phyloP scores from a whole-genome alignment of 108 stramenopile species.

The Chaetoceros tenuissimus region DNA sequence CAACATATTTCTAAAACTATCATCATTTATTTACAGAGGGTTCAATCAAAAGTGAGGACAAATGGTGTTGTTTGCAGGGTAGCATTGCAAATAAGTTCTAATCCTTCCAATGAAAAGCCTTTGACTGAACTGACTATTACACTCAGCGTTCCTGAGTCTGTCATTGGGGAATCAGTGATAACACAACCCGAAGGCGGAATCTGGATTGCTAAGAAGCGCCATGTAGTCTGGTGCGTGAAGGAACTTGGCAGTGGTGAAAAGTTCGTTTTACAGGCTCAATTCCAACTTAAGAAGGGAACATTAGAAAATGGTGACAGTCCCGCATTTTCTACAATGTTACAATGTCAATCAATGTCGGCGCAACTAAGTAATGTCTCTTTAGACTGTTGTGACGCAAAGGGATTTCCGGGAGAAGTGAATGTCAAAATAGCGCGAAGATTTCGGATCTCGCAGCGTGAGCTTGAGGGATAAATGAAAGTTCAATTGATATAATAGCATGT shows the following conservation, averaged over 20 bases:
- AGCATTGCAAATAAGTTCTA: slow-evolving; percentile 82
- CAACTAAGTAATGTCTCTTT: slow-evolving; percentile 74
- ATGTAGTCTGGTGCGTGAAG: slow-evolving; percentile 76
- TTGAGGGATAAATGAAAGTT: not conserved
- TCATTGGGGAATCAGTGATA: slow-evolving; percentile 54
- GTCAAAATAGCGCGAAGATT: slow-evolving; percentile 74
- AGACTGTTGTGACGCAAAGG: slow-evolving; percentile 48
- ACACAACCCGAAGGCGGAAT: slow-evolving; percentile 80
- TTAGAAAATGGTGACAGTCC: slow-evolving; percentile 32
- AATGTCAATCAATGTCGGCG: slow-evolving; percentile 71
- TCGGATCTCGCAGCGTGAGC: slow-evolving; percentile 66
- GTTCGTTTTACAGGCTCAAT: slow-evolving; percentile 75
- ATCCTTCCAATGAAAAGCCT: slow-evolving; percentile 71
- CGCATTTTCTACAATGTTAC: slow-evolving; percentile 70
- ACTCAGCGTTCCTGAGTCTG: slow-evolving; percentile 63
- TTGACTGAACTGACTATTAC: slow-evolving; percentile 77
- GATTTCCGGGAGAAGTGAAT: slow-evolving; percentile 43
- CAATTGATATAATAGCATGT: no score
- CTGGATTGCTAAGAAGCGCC: slow-evolving; percentile 69
- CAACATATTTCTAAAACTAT: not conserved
- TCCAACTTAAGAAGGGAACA: slow-evolving; percentile 29
- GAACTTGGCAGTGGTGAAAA: slow-evolving; percentile 81
- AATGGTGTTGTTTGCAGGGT: slow-evolving; percentile 58
- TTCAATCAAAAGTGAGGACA: slow-evolving; percentile 62
- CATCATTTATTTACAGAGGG: slow-evolving; percentile 38